These are phyloP conservation scores for Euphorbia corollata DNA, from an alignment of 441 rosid species.

Conservation along the genomic window DNA sequence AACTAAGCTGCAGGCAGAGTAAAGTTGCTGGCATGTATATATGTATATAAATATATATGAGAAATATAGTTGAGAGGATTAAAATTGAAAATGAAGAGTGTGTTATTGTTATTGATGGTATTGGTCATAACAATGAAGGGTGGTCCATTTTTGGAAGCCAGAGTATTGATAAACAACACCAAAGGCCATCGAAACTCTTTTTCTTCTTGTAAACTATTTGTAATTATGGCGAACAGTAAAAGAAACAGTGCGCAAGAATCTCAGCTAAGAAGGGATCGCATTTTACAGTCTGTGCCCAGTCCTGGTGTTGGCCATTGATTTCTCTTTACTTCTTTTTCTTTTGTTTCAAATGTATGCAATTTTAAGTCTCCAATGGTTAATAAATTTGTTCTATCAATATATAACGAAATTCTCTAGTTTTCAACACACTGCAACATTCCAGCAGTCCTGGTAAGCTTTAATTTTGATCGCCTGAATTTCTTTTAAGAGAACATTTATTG, in stretches of 20 bases:
- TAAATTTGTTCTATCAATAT: too few relatives aligned
- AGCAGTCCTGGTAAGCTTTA: too few relatives aligned
- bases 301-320: neutral
- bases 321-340: too few relatives aligned
- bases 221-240: too few relatives aligned
- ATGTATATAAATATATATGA: neutral
- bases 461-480: too few relatives aligned
- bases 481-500: too few relatives aligned
- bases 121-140: neutral
- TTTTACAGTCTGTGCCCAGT: neutral
- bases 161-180: neutral
- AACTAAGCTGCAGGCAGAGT: neutral
- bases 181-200: too few relatives aligned
- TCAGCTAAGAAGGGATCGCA: neutral
- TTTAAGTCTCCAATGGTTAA: too few relatives aligned
- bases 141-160: neutral
- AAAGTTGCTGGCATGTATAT: neutral
- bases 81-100: neutral
- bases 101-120: neutral
- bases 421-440: too few relatives aligned
- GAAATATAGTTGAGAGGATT: neutral
- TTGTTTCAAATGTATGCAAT: too few relatives aligned
- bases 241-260: neutral
- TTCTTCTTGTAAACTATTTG: too few relatives aligned
- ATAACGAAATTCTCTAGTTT: too few relatives aligned